Evolutionary conservation across 495 filamentous ascomycete genomes (phyloP), one percentile per base, ranked within the genome.

Genomic region (Penicillium taxi): DNA sequence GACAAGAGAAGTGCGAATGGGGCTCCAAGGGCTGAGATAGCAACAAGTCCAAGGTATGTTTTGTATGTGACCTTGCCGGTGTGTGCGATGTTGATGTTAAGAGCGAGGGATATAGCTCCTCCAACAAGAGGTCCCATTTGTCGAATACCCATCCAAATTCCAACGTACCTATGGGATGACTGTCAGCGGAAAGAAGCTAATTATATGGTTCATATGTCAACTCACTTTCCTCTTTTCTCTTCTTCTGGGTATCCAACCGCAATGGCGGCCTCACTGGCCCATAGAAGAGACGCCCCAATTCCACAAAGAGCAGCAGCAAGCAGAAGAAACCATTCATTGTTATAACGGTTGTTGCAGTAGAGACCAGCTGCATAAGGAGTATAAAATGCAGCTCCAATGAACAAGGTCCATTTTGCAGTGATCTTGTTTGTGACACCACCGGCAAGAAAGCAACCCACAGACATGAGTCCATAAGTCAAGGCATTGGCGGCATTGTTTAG

Each of bases 401-500:
- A 66, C 9, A 79, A 51, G 0, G 70, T 69, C 52, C 58, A 66
- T 41, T 69, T 69, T 12, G 76, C 45, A 20, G 69, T 72, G 39
- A 74, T 68, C 27, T 64, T 66, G 50, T 77, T 80, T 5, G 63
- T 63, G 2, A 74, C 52, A 16, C 71, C 63, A 9, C 64, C 64
- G 30, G 71, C 73, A 32, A 77, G 47, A 12, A 69, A 64, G 44
- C 72, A 74, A 6, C 66, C 57, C 29, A 78, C 69, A 5, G 71
- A 70, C 71, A 79, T 77, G 24, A 77, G 62, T 12, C 65, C 61
- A 39, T 69, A 80, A 0, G 72, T 73, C 38, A 80, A 52, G 16
- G 72, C 64, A 54, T 76, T 80, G 0, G 73, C 67, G 7, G 70
- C 74, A 52, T 78, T 78, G 29, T 74, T 71, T 0, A 75, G 55